A percentile compares a stretch with the other conserved stretches of the same genome.
Evolutionary conservation across 2,329 filamentous ascomycete species (phyloP).

Genomic region (Magnaporthales sp.): DNA sequence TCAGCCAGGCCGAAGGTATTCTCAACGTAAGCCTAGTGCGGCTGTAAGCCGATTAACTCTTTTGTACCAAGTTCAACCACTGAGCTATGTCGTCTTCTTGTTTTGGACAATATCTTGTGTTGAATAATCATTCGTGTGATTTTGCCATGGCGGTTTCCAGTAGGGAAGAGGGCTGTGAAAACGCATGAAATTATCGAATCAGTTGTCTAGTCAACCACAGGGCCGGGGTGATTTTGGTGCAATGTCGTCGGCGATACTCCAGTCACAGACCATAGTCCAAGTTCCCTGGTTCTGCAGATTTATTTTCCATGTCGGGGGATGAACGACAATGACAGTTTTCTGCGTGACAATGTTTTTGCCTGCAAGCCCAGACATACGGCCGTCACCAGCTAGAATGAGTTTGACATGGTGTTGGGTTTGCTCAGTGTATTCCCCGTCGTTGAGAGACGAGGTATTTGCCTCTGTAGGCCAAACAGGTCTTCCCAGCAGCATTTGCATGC

Average conservation of each 20-base stretch:
- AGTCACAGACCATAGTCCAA: constrained; percentile 17
- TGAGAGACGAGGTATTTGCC: constrained; percentile 1
- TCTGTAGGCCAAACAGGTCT: background rate
- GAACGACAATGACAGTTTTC: constrained; percentile 21
- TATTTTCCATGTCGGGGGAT: constrained; percentile 15
- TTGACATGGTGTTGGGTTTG: background rate
- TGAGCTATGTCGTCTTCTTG: background rate
- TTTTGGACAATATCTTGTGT: background rate
- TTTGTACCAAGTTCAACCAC: background rate
- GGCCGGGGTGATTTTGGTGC: background rate
- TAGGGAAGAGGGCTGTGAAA: background rate
- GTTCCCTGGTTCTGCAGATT: constrained; percentile 8
- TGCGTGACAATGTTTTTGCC: constrained; percentile 16
- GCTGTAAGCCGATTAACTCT: background rate
- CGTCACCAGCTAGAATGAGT: constrained; percentile 16
- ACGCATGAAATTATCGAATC: background rate
- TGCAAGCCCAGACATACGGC: constrained; percentile 18
- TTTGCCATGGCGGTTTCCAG: background rate
- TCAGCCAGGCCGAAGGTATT: constrained; percentile 42
- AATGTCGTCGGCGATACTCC: constrained; percentile 6
- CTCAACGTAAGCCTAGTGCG: constrained; percentile 44
- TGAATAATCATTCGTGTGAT: background rate
- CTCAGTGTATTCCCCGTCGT: constrained; percentile 6
- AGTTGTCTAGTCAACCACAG: background rate
- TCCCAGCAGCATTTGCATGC: constrained; percentile 20